Base-by-base conservation (phyloP, 805 yeast genomes). In the Zygosaccharomyces pseudorouxii region DNA sequence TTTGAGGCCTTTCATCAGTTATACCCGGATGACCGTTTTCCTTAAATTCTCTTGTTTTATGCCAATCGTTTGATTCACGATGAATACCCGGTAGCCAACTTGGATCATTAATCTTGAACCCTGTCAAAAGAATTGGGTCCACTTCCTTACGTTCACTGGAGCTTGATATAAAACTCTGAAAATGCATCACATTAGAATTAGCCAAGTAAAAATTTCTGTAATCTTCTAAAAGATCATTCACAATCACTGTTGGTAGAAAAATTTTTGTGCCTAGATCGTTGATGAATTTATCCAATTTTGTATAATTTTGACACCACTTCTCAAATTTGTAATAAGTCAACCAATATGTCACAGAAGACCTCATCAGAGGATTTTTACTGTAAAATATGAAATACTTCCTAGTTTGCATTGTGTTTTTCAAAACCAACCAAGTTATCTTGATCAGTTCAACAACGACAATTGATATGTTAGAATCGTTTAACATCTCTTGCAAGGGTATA, bases 331-430 rank as follows among this genome's bases (percentile, higher is more conserved):
- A 73, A 51, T 68, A 80, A 35, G 74, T 72, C 9, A 64, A 59
- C 89, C 89, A 84, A 55, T 81, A 85, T 18, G 71, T 56, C 4
- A 64, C 63, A 1, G 80, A 75, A 5, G 67, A 57, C 38, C 65
- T 65, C 11, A 82, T 57, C 9, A 52, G 42, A 5, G 57, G 55
- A 19, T 53, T 45, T 19, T 56, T 64, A 16, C 64, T 50, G 47
- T 60, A 69, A 16, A 48, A 51, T 20, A 56, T 59, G 23, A 70
- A 55, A 22, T 57, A 49, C 51, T 65, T 67, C 46, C 68, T 67
- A 1, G 67, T 66, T 42, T 69, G 67, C 39, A 63, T 43, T 5
- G 55, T 59, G 35, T 69, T 64, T 41, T 63, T 66, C 4, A 62
- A 42, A 1, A 58, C 55, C 18, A 59, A 40, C 69, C 68, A 62